phyloP scores from a whole-genome alignment of 345 rosid species.

The Salix caprea region DNA sequence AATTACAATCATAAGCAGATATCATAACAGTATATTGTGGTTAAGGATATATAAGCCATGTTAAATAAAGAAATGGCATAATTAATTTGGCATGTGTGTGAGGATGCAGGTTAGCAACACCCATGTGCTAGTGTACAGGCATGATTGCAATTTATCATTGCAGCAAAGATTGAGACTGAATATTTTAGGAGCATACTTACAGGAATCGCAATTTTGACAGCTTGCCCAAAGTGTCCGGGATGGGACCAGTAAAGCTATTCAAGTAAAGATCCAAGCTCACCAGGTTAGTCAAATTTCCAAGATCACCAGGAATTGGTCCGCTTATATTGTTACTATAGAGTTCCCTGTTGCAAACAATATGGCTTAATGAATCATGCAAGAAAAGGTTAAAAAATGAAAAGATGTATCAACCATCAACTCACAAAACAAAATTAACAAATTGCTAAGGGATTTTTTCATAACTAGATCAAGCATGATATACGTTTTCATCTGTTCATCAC shows the following conservation, averaged over 20 bases:
- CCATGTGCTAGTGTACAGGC: neutral
- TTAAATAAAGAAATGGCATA: neutral
- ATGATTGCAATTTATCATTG: neutral
- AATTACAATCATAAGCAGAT: neutral
- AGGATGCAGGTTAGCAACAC: neutral
- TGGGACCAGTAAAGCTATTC: constrained; percentile 84
- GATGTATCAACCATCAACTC: neutral
- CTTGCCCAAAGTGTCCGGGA: constrained; percentile 79
- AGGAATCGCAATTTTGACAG: constrained; percentile 89
- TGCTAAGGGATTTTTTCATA: neutral
- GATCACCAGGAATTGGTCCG: constrained; percentile 87
- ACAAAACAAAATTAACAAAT: neutral
- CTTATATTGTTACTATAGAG: constrained; percentile 90
- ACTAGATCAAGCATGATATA: neutral
- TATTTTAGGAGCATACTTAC: constrained; percentile 42
- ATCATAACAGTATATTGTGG: neutral
- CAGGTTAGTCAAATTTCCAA: constrained; percentile 88
- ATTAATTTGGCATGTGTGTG: neutral
- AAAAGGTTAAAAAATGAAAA: neutral
- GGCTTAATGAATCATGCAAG: constrained; percentile 4
- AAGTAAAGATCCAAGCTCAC: constrained; percentile 99
- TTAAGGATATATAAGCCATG: neutral
- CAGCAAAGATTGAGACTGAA: neutral
- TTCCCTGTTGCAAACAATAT: constrained; percentile 54
- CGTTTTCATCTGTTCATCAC: neutral